These are phyloP conservation scores for Lachnellula subtilissima DNA, from an alignment of 2,329 filamentous ascomycete genomes.

Conservation along the genomic window DNA sequence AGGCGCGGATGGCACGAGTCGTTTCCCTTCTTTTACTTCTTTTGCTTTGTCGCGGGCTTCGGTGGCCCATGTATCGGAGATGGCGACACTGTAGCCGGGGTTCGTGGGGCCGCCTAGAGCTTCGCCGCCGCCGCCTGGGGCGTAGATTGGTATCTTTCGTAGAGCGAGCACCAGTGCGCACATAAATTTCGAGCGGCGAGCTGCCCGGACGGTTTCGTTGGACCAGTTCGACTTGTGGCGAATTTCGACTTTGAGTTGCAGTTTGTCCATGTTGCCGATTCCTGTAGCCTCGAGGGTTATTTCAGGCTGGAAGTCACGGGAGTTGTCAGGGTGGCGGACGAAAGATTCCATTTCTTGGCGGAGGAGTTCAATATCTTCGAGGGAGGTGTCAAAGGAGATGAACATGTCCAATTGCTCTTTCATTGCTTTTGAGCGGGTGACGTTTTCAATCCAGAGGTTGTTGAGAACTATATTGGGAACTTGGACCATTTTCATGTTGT, in stretches of 20 bases:
- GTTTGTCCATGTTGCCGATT: constrained; percentile 81
- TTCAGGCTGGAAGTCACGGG: constrained; percentile 84
- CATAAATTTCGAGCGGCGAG: constrained; percentile 92
- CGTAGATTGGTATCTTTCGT: constrained; percentile 80
- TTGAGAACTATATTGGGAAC: constrained; percentile 90
- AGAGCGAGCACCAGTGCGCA: constrained; percentile 83
- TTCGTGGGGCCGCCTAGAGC: constrained; percentile 63
- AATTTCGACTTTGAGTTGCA: constrained; percentile 77
- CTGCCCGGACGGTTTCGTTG: constrained; percentile 75
- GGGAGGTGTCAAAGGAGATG: constrained; percentile 78
- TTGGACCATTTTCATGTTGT: constrained; percentile 71
- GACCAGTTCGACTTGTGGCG: constrained; percentile 92
- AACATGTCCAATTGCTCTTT: constrained; percentile 73
- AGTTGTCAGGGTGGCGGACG: constrained; percentile 77
- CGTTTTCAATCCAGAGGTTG: constrained; percentile 90
- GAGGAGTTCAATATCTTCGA: constrained; percentile 84
- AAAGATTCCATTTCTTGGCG: constrained; percentile 82
- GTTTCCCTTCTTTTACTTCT: constrained; percentile 57
- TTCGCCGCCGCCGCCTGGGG: constrained; percentile 67
- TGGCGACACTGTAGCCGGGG: constrained; percentile 74
- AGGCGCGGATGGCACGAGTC: constrained; percentile 52
- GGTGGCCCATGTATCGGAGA: constrained; percentile 63
- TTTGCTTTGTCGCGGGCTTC: constrained; percentile 56
- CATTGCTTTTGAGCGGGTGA: constrained; percentile 88
- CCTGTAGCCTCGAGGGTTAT: constrained; percentile 72